A percentile compares a stretch with the other conserved stretches of the same genome.
phyloP scores from a whole-genome alignment of 148 eudicot genomes.

The Limonium bicolor region DNA sequence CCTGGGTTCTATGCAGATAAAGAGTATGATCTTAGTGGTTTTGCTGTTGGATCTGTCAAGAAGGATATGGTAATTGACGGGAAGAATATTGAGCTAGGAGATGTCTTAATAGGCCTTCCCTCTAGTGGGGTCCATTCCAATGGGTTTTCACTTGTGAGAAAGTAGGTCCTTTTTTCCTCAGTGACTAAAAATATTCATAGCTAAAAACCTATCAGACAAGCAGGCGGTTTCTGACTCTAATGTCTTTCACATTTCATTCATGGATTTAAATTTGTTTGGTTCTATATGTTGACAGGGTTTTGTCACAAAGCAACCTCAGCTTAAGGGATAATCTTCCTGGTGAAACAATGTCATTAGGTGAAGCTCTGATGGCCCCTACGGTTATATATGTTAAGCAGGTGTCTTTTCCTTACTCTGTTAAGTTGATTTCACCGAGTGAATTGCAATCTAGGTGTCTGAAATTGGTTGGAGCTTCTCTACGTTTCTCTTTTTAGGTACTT shows the following conservation, averaged over 20 bases:
- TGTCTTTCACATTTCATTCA: too few species aligned
- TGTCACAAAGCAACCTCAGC: constrained; percentile 45
- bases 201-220: too few species aligned
- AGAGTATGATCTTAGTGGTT: constrained; percentile 95
- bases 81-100: constrained; percentile 60
- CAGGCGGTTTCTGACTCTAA: too few species aligned
- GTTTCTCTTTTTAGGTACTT: too few species aligned
- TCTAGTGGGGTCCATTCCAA: constrained; percentile 96
- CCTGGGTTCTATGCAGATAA: constrained; percentile 84
- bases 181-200: too few species aligned
- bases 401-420: too few species aligned
- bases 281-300: constrained; percentile 33
- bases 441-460: too few species aligned
- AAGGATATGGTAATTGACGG: constrained; percentile 85
- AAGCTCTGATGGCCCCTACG: constrained; percentile 91
- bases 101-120: constrained; percentile 80
- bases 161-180: constrained; percentile 29
- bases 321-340: constrained; percentile 59
- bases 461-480: too few species aligned
- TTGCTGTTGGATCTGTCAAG: constrained; percentile 84
- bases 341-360: constrained; percentile 43
- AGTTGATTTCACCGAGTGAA: too few species aligned
- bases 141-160: constrained; percentile 92
- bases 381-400: constrained; percentile 94
- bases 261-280: too few species aligned